phyloP scores from a whole-genome alignment of 176 grass and related monocot genomes.

The Triticum turgidum region DNA sequence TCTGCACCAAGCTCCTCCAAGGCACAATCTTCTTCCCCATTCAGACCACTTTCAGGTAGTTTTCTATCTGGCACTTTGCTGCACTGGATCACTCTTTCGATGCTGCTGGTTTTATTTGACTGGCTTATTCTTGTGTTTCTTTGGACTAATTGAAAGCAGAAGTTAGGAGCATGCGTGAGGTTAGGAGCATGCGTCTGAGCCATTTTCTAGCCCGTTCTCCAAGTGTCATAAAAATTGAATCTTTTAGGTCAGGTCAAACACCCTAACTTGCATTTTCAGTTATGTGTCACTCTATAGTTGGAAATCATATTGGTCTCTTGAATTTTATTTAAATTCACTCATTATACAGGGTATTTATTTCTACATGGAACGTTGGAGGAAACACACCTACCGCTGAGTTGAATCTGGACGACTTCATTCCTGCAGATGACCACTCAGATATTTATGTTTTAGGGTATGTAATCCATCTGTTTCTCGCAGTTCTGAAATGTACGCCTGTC shows the following conservation, averaged over 20 bases:
- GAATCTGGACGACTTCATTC: constrained; percentile 82
- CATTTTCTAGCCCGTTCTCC: constrained; percentile 55
- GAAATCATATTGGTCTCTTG: constrained; percentile 9
- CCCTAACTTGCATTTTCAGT: constrained; percentile 27
- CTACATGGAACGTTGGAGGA: constrained; percentile 96
- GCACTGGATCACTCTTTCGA: neutral
- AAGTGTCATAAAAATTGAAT: constrained; percentile 54
- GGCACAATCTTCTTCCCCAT: constrained; percentile 63
- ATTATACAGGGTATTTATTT: constrained; percentile 74
- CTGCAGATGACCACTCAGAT: constrained; percentile 68
- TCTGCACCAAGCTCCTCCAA: constrained; percentile 45
- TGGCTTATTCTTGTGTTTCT: constrained; percentile 21
- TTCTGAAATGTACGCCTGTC: constrained; percentile 10
- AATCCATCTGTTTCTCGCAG: neutral
- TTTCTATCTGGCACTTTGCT: constrained; percentile 19
- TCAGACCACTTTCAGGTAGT: constrained; percentile 61
- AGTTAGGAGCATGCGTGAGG: constrained; percentile 60
- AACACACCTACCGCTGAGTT: constrained; percentile 65
- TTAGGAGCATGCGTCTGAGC: constrained; percentile 61
- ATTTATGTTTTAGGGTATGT: constrained; percentile 95
- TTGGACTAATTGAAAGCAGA: constrained; percentile 49
- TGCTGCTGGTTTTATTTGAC: constrained; percentile 23
- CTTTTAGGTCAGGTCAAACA: constrained; percentile 73
- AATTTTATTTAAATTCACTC: constrained; percentile 18
- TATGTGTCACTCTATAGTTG: neutral